Percentiles rank a stretch among this genome's conserved stretches.
Conservation (phyloP, 164 flowering plant genomes). For the Macadamia tetraphylla region DNA sequence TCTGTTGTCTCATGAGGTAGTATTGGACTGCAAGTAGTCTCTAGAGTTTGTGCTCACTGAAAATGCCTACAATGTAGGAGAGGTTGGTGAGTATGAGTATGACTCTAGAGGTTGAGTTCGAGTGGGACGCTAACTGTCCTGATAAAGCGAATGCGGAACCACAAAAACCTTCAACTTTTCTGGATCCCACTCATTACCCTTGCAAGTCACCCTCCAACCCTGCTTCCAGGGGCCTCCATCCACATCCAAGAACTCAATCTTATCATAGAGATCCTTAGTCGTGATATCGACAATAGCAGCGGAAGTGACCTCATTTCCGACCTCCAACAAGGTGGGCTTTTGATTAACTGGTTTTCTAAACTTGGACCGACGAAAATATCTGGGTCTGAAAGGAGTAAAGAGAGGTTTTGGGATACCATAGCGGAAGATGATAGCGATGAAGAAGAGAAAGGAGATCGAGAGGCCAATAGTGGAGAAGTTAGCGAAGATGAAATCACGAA, state of each 20-base stretch:
- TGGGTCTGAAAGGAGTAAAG: conserved; percentile 32
- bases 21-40: no score
- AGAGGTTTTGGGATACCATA: conserved; percentile 54
- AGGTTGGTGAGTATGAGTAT: no score
- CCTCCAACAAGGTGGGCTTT: conserved; percentile 12
- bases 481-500: conserved; percentile 50
- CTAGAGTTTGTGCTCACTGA: no score
- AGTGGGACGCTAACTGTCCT: no score
- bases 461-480: conserved; percentile 71
- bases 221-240: conserved; percentile 98
- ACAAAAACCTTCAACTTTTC: conserved; percentile 93
- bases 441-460: conserved; percentile 53
- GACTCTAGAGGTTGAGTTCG: no score
- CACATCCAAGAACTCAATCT: conserved; percentile 69
- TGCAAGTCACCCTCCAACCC: conserved; percentile 78
- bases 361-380: conserved; percentile 1
- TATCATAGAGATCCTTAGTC: conserved; percentile 81
- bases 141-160: conserved; percentile 99
- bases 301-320: conserved; percentile 11
- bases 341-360: conserved; percentile 19
- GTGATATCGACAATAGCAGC: conserved; percentile 67
- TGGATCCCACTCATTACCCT: conserved; percentile 77
- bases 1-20: no score
- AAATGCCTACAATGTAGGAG: no score
- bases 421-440: conserved; percentile 42